A percentile compares a stretch with the other conserved stretches of the same genome.
Conservation (phyloP, 352 stramenopile genomes). For the Pythium periplocum region DNA sequence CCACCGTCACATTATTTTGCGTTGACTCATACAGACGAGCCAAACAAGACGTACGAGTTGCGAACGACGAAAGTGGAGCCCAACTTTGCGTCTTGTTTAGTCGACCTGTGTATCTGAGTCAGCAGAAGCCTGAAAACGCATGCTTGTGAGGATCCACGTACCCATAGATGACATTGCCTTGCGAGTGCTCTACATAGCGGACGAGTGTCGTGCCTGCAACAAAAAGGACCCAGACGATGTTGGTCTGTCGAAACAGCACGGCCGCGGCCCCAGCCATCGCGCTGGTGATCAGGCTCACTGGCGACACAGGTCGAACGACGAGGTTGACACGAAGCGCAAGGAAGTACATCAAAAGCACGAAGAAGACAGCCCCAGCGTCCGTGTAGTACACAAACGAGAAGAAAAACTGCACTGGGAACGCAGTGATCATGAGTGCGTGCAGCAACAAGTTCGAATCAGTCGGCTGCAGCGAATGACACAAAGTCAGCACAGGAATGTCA, state of each 20-base stretch:
- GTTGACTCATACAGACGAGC: neutral
- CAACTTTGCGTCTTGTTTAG: conserved; percentile 18
- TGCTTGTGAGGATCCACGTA: conserved; percentile 10
- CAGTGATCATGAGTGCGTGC: conserved; percentile 62
- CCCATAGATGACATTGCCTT: conserved; percentile 71
- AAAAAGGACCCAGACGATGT: conserved; percentile 90
- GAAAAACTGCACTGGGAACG: conserved; percentile 85
- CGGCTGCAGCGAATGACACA: conserved; percentile 15
- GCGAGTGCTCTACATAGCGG: conserved; percentile 55
- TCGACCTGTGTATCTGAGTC: conserved; percentile 1
- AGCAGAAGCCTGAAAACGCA: too few relatives aligned
- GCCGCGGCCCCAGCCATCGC: conserved; percentile 57
- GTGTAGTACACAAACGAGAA: conserved; percentile 91
- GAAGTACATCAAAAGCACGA: conserved; percentile 82
- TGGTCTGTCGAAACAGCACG: conserved; percentile 88
- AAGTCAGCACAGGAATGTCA: neutral
- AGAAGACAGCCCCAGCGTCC: conserved; percentile 80
- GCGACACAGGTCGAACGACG: conserved; percentile 22
- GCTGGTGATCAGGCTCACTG: conserved; percentile 48
- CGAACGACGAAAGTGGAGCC: conserved; percentile 7
- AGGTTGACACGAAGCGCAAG: conserved; percentile 53
- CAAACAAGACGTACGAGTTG: conserved; percentile 1
- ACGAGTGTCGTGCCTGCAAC: conserved; percentile 71
- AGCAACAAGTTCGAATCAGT: conserved; percentile 40
- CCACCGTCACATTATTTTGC: neutral